Base-by-base conservation (phyloP, 164 flowering plant species). In the Warburgia ugandensis region DNA sequence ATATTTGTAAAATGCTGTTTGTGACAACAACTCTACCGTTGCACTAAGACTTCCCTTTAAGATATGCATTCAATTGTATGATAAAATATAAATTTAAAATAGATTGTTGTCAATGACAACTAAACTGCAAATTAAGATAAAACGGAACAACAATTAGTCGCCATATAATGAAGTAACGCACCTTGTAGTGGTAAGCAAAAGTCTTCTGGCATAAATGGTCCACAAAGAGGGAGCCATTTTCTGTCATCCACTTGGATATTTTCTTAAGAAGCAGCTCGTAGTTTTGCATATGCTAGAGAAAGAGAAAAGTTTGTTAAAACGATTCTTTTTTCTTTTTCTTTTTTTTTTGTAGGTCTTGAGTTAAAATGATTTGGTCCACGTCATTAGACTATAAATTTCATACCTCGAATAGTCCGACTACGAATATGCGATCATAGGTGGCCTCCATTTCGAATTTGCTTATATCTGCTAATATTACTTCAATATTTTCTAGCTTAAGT, bases 341-440 rank as follows among this genome's bases (percentile, higher is more conserved):
- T 5, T 10, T 5, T 7, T 19, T 22, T 20, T 5, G 7, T 7
- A 19, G 8, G 22, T 10, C 27, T n/a, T 25, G 8, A 11, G 21
- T n/a, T n/a, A n/a, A n/a, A n/a, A 16, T 3, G 4, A 7, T 19
- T 3, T 19, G 20, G 20, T 39, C 3, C 20, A 6, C 16, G 8
- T 13, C 20, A 16, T 16, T 6, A 3, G 43, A n/a, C n/a, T n/a
- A n/a, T n/a, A 5, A 39, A 22, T 31, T 38, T 40, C 41, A 43
- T 55, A 83, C 98, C 92, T 91, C 98, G 65, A 91, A 91, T 96
- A 91, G 87, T 72, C 77, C 98, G 49, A 91, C 87, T 17, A 96
- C 84, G 40, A 77, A 76, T 48, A 91, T 70, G 33, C 96, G 61
- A 61, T 91, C 96, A 59, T 64, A 91, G 25, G 84, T 63, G 23